Base-by-base conservation (phyloP, 306 rosid genomes). In the Cicer bijugum region DNA sequence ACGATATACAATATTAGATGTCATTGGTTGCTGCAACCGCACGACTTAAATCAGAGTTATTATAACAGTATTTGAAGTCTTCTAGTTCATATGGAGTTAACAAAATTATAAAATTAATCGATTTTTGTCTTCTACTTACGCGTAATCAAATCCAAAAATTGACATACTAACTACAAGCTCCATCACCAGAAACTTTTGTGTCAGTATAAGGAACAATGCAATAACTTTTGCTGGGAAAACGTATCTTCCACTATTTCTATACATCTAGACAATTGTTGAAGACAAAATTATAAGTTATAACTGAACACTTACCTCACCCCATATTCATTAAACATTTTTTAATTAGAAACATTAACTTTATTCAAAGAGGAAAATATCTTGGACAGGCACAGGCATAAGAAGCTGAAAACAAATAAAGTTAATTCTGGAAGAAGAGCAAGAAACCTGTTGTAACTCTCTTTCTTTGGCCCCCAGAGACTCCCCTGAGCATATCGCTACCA, bases 391-490 rank as follows among this genome's bases (percentile, higher is more conserved):
- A 63, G 6, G 14, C 35, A 66, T 38, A n/a, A 51, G 59, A 69
- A 20, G 20, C 45, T 10, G 43, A 63, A 53, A 33, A 45, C 52
- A 77, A 33, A 50, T 72, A 55, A 53, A 58, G 60, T 9, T 57
- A 17, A 53, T 45, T 66, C 43, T 45, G 9, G 59, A 37, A 52
- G 43, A 51, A 46, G 76, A 64, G 67, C 7, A 28, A 69, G 45
- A 66, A 59, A 89, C 98, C 98, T 88, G 98, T 86, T 12, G 98
- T 92, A 11, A 92, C 98, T 81, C 98, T 85, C 76, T 90, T 92
- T 76, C 86, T 90, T 81, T 92, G 98, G 67, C 98, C 98, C 40
- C 98, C 98, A 2, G 98, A 92, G 53, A 92, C 81, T 45, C 98
- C 98, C 80, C 98, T 81, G 4, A 82, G 73, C 97, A 92, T 92